A percentile compares a stretch with the other conserved stretches of the same genome.
phyloP scores from a whole-genome alignment of 208 protist species.

The Leishmania braziliensis region DNA sequence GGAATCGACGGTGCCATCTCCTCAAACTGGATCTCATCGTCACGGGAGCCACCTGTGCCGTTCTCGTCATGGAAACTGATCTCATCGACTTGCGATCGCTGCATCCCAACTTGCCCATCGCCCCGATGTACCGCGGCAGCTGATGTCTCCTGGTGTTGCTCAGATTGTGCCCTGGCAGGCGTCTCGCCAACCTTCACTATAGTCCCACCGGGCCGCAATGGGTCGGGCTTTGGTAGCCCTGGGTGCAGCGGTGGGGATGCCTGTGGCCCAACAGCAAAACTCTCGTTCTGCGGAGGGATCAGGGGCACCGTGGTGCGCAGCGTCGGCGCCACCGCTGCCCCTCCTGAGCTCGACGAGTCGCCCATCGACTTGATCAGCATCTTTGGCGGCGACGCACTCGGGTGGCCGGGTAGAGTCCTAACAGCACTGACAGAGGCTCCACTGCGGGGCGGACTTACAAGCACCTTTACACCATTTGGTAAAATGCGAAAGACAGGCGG shows the following conservation, averaged over 20 bases:
- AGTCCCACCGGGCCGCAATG: constrained; percentile 3
- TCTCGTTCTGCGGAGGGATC: constrained; percentile 24
- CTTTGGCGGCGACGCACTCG: constrained; percentile 21
- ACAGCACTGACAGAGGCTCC: constrained; percentile 23
- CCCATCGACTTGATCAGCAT: constrained; percentile 36
- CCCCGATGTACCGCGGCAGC: constrained; percentile 17
- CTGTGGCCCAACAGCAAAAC: constrained; percentile 19
- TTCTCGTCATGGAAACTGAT: constrained; percentile 16
- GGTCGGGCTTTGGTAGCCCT: constrained; percentile 6
- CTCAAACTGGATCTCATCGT: constrained; percentile 36
- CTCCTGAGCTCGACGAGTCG: not conserved
- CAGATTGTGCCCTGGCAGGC: not conserved
- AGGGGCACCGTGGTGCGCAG: constrained; percentile 21
- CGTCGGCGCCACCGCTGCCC: not conserved
- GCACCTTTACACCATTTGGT: constrained; percentile 59
- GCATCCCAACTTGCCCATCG: not conserved
- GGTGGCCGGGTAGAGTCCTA: constrained; percentile 9
- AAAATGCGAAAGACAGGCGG: constrained; percentile 21
- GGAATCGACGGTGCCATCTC: constrained; percentile 15
- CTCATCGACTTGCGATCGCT: constrained; percentile 12
- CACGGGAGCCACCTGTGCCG: not conserved
- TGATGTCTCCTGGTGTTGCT: constrained; percentile 5
- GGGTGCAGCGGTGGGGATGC: constrained; percentile 9
- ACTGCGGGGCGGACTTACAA: constrained; percentile 49
- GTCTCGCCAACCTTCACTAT: constrained; percentile 2